phyloP scores from a whole-genome alignment of 768 basidiomycete species.

The Antrodiella citrinella region DNA sequence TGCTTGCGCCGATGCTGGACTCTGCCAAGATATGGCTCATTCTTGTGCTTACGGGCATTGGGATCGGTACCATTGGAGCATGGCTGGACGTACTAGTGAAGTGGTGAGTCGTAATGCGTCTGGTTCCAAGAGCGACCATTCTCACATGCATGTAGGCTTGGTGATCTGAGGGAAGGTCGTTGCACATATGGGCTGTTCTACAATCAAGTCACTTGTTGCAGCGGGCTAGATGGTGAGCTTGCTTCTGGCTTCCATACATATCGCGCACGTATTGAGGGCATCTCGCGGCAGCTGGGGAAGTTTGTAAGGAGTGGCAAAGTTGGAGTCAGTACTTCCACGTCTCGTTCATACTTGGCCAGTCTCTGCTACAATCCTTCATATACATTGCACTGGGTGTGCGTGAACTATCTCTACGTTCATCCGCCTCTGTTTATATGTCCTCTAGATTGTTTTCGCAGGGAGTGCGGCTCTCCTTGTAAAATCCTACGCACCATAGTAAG shows the following conservation, averaged over 20 bases:
- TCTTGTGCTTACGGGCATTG: conserved; percentile 57
- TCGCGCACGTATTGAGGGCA: conserved; percentile 4
- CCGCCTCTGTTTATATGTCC: not conserved
- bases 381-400: conserved; percentile 60
- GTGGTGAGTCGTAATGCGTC: conserved; percentile 52
- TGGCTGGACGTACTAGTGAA: conserved; percentile 69
- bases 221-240: conserved; percentile 46
- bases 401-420: not conserved
- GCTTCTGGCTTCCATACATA: not conserved
- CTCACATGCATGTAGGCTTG: conserved; percentile 38
- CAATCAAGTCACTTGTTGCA: conserved; percentile 65
- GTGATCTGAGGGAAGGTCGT: conserved; percentile 60
- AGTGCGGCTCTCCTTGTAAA: conserved; percentile 58
- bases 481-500: conserved; percentile 66
- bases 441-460: conserved; percentile 53
- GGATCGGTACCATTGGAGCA: conserved; percentile 60
- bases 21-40: conserved; percentile 58
- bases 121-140: not conserved
- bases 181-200: conserved; percentile 66
- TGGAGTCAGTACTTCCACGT: conserved; percentile 58
- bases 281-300: conserved; percentile 45
- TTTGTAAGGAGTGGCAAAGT: conserved; percentile 57
- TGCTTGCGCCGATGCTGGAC: conserved; percentile 47
- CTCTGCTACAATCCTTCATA: conserved; percentile 55
- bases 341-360: conserved; percentile 46